phyloP scores from a whole-genome alignment of 768 basidiomycete genomes.

The Neoboletus brunneissimus region DNA sequence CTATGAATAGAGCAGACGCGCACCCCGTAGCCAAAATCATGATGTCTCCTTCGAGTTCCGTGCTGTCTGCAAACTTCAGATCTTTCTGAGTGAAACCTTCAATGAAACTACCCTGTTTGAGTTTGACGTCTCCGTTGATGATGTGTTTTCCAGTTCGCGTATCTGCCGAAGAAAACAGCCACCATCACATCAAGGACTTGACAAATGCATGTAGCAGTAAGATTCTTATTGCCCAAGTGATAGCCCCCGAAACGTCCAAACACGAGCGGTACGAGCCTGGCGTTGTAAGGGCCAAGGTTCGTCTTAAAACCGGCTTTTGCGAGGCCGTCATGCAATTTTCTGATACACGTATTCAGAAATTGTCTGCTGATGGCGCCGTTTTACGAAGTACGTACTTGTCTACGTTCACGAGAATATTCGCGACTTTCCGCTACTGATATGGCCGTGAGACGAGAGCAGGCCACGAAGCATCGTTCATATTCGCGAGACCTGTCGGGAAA shows the following conservation, averaged over 20 bases:
- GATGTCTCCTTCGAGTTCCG: constrained; percentile 19
- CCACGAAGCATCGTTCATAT: constrained; percentile 2
- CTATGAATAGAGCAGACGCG: not conserved
- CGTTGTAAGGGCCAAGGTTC: constrained; percentile 28
- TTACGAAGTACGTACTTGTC: not conserved
- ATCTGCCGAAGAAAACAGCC: constrained; percentile 5
- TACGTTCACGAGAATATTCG: not conserved
- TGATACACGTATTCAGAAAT: constrained; percentile 6
- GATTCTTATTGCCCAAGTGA: constrained; percentile 23
- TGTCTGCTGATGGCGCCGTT: not conserved
- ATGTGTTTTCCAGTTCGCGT: constrained; percentile 39
- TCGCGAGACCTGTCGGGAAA: constrained; percentile 5
- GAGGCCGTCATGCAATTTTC: constrained; percentile 34
- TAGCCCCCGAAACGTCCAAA: constrained; percentile 31
- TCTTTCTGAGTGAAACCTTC: constrained; percentile 22
- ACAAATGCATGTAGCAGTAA: not conserved
- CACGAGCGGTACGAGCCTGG: constrained; percentile 30
- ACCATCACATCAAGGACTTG: not conserved
- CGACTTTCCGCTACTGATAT: constrained; percentile 6
- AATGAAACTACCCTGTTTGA: constrained; percentile 38
- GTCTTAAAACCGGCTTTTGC: constrained; percentile 31
- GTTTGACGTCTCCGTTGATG: constrained; percentile 42
- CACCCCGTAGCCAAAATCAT: constrained; percentile 24
- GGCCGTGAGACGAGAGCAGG: constrained; percentile 2
- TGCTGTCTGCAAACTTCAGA: constrained; percentile 21